Evolutionary conservation across 495 filamentous ascomycete genomes (phyloP), one percentile per base, ranked within the genome.

Genomic region (Xylaria sp.): DNA sequence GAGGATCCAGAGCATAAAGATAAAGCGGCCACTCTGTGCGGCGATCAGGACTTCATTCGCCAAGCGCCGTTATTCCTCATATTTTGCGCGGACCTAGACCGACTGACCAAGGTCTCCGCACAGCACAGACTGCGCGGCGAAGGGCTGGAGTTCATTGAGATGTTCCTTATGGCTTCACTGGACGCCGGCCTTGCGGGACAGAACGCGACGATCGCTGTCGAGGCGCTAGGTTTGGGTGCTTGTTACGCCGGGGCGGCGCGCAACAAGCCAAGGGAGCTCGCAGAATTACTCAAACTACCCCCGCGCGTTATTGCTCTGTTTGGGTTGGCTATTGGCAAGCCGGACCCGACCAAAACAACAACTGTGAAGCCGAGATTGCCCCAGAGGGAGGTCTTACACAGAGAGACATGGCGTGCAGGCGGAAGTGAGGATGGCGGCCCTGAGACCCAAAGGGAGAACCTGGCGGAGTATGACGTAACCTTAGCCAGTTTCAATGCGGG

Each of bases 81-180:
- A 31, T 83, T 91, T 79, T 90, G 90, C 79, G 79, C 82, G 74
- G 88, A 90, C 76, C 88, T 90, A 82, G 89, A 84, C 76, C 75
- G 86, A 12, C 83, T 86, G 66, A 84, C 84, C 9, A 67, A 88
- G 61, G 81, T 74, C 35, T 82, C 83, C 41, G 77, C 87, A 65
- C 85, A 86, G 70, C 74, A 82, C n/a, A 79, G 81, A 73, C 75
- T 52, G 35, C 67, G 69, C 15, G 72, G 67, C 5, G 79, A 76
- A 12, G 84, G 82, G 46, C 71, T 85, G 50, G 72, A 74, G 63
- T 85, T 80, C 79, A 69, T 66, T 61, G 81, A 81, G 66, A 83
- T 74, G 72, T 76, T 74, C 66, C 63, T 73, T n/a, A 72, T 76
- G 74, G 74, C 74, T 5, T 67, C 72, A n/a, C 63, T 76, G 37